Evolutionary conservation across 345 rosid species (phyloP), one percentile per base, ranked within the genome.

Genomic region (Salix exigua): DNA sequence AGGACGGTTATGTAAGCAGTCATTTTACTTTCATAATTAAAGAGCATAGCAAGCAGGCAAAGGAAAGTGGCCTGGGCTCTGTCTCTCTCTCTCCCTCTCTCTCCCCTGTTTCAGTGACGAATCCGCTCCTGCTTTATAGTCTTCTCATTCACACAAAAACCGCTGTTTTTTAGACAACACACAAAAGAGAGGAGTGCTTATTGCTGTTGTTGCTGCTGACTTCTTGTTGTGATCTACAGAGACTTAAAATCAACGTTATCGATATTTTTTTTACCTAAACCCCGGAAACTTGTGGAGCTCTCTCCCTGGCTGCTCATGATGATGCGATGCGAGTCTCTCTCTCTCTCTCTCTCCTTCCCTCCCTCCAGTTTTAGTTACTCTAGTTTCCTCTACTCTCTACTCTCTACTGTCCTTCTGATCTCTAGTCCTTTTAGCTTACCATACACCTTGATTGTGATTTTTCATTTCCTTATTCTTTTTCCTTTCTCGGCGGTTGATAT

Each of bases 91-190:
- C 60, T 18, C 63, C 58, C 70, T 69, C 44, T 11, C 14, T 9
- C 14, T 0, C 13, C 2, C 46, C 61, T 53, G 73, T 79, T 81
- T 85, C 82, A 26, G 89, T 85, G 78, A 83, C 88, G 79, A 83
- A 83, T 77, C 80, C 78, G 53, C 86, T 82, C 35, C 71, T 60
- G 37, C 75, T 70, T 80, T 81, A 75, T 74, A 60, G 69, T 75
- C 73, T 25, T 12, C 35, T 14, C 55, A 70, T 71, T 55, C 76
- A 42, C 82, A 64, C 63, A 26, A 70, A 78, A 73, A 83, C 81
- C 81, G 73, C 85, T 62, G 76, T 50, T 61, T 65, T 48, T 67
- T 31, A 16, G 18, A 68, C 73, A 81, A 55, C 80, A 73, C 83
- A 62, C 53, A 70, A 38, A 14, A 46, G 79, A 71, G 17, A n/a